Base-by-base conservation (phyloP, 345 rosid species). In the Salix exigua region DNA sequence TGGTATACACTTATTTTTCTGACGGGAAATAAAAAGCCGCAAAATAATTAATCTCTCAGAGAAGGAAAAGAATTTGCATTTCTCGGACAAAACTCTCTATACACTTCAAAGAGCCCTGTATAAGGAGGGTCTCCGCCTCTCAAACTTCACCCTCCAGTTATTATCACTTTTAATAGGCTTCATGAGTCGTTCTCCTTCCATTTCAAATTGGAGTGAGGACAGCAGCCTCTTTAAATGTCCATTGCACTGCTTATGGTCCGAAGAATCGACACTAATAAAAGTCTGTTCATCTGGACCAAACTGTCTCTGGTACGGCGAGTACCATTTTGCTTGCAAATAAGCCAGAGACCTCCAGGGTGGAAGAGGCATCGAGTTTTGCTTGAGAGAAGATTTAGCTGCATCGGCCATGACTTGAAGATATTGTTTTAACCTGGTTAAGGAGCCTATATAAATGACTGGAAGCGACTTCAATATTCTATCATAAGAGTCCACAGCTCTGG, bases 311-410 rank as follows among this genome's bases (percentile, higher is more conserved):
- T 87, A 80, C 0, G 89, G 89, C 0, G 97, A 91, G 71, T 82
- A 83, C 99, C 99, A 95, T 82, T 95, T 93, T 4, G 97, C 92
- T 75, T 88, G 89, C 84, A 95, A 81, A 79, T 95, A 93, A 69
- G 89, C 87, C 9, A 93, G 82, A 6, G 99, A 93, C 79, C 99
- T 89, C 99, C 99, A 95, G 0, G 99, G 99, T 77, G 99, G 99
- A 58, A 95, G 85, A 13, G 96, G 94, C 99, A 95, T 95, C 6
- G 97, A 91, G 63, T 91, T 91, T 82, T 93, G 97, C 82, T 90
- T 89, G n/a, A 94, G 90, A 3, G 99, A 95, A 66, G 80, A 88
- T 77, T 82, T 88, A 13, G 96, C 90, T 46, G 96, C 97, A 31
- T 95, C 97, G 28, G 86, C 97, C 99, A 95, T 95, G 17, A 88